These are phyloP conservation scores for Polymyxa betae DNA, from an alignment of 208 protist genomes.

Conservation along the genomic window DNA sequence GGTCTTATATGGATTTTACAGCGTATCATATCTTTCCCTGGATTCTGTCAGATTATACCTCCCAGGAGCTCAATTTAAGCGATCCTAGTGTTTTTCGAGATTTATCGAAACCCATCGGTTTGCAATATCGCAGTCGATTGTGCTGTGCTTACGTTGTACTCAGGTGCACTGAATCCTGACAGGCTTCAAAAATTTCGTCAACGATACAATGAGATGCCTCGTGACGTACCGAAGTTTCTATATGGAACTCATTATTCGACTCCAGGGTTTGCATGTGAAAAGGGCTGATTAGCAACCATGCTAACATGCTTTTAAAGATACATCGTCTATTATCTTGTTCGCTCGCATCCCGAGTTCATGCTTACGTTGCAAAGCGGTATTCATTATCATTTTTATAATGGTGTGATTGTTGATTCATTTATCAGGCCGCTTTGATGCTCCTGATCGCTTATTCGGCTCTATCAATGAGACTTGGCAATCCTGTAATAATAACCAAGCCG, in stretches of 20 bases:
- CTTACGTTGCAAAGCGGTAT: conserved; percentile 46
- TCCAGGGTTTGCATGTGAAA: not conserved
- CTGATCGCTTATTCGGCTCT: conserved; percentile 60
- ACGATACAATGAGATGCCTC: conserved; percentile 54
- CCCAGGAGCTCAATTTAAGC: conserved; percentile 33
- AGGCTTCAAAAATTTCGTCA: not conserved
- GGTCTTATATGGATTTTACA: conserved; percentile 56
- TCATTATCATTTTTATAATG: not conserved
- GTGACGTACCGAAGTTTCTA: conserved; percentile 52
- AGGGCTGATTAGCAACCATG: not conserved
- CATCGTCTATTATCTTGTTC: conserved; percentile 63
- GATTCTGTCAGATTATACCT: conserved; percentile 58
- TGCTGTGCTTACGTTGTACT: not conserved
- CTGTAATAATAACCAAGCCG: conserved; percentile 29
- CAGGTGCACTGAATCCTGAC: conserved; percentile 23
- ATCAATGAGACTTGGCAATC: conserved; percentile 55
- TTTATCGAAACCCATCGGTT: conserved; percentile 61
- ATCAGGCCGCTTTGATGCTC: conserved; percentile 7
- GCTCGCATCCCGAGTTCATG: conserved; percentile 16
- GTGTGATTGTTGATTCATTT: not conserved
- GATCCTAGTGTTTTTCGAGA: conserved; percentile 58
- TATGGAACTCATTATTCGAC: conserved; percentile 63
- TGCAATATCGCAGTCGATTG: not conserved
- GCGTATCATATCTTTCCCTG: conserved; percentile 62
- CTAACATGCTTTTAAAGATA: not conserved